These are phyloP conservation scores for Macadamia integrifolia DNA, from an alignment of 164 flowering plant species.

Conservation along the genomic window DNA sequence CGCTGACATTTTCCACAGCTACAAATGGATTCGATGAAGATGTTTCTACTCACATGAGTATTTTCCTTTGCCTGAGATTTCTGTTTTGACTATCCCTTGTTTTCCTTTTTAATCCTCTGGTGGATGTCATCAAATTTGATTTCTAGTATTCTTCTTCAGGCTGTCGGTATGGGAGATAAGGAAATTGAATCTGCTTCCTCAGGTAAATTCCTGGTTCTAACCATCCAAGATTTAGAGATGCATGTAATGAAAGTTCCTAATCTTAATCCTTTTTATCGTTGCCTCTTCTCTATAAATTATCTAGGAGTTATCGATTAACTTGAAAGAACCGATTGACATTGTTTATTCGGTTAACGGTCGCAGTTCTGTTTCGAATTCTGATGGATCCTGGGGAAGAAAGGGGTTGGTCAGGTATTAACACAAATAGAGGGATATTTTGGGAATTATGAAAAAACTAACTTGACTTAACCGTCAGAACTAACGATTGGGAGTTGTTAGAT, in stretches of 20 bases:
- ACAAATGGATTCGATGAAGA: slow-evolving; percentile 51
- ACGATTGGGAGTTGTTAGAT: too few species aligned
- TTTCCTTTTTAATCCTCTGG: too few species aligned
- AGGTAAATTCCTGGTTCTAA: slow-evolving; percentile 34
- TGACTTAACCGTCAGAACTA: too few species aligned
- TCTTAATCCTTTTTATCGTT: not conserved
- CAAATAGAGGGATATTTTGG: too few species aligned
- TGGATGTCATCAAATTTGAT: not conserved
- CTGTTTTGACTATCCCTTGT: not conserved
- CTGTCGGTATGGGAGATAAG: slow-evolving; percentile 27
- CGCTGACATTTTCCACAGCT: slow-evolving; percentile 36
- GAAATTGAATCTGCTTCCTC: slow-evolving; percentile 58
- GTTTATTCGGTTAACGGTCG: slow-evolving; percentile 32
- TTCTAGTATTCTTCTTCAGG: slow-evolving; percentile 16
- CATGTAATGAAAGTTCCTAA: not conserved
- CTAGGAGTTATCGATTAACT: slow-evolving; percentile 38
- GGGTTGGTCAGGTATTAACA: too few species aligned
- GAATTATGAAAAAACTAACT: too few species aligned
- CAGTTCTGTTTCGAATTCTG: slow-evolving; percentile 6
- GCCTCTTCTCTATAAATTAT: slow-evolving; percentile 1
- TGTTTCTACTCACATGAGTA: slow-evolving; percentile 55
- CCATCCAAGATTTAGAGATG: not conserved
- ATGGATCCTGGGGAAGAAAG: not conserved
- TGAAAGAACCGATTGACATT: not conserved
- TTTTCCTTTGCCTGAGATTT: not conserved